These are phyloP conservation scores for Camelina laxa DNA, from an alignment of 345 rosid genomes.

Conservation along the genomic window DNA sequence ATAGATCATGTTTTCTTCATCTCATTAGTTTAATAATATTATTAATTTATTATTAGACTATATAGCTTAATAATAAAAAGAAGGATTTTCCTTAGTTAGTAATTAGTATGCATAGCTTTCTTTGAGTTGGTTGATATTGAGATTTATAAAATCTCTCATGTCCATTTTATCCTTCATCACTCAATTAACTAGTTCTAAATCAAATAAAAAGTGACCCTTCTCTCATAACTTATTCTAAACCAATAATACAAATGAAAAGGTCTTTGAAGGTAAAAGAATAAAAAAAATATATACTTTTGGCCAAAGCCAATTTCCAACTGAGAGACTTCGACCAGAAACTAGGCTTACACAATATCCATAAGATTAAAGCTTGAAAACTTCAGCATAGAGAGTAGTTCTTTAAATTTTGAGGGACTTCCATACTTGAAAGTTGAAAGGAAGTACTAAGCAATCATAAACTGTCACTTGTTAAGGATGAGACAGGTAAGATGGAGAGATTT, in stretches of 20 bases:
- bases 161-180: neutral
- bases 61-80: too few species aligned
- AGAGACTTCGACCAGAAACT: neutral
- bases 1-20: neutral
- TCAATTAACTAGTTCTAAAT: neutral
- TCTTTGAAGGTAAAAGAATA: neutral
- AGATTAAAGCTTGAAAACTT: too few species aligned
- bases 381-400: too few species aligned
- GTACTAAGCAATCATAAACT: too few species aligned
- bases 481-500: too few species aligned
- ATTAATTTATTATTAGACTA: neutral
- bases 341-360: too few species aligned
- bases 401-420: too few species aligned
- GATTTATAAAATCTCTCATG: neutral
- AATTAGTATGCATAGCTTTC: neutral
- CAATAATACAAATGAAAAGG: neutral
- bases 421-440: too few species aligned
- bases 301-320: neutral
- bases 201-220: neutral
- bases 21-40: slow-evolving; percentile 6
- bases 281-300: neutral
- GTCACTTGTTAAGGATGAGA: too few species aligned
- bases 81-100: neutral
- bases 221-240: neutral
- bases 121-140: neutral